Percentiles rank a stretch among this genome's conserved stretches.
Conservation (phyloP, 2,329 filamentous ascomycete species). For the Neofusicoccum parvum region DNA sequence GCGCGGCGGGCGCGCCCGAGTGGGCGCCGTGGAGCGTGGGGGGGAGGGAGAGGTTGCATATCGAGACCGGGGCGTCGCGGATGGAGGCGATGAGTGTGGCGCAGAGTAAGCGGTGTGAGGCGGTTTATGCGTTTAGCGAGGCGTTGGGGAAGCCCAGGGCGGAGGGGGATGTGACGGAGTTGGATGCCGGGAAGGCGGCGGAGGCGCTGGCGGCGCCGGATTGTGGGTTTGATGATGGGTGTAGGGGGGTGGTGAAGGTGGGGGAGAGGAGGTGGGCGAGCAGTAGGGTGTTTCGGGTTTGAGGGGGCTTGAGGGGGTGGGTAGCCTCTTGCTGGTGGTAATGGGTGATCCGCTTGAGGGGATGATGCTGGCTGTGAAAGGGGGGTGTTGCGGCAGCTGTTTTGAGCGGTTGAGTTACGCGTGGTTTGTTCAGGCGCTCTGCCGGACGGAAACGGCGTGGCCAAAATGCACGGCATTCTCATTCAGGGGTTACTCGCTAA, state of each 20-base stretch:
- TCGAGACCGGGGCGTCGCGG: conserved; percentile 41
- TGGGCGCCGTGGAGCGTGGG: conserved; percentile 52
- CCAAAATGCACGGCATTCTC: too few relatives aligned
- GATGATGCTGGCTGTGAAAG: too few relatives aligned
- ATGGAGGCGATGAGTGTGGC: conserved; percentile 42
- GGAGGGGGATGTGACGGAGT: neutral
- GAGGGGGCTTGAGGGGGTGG: too few relatives aligned
- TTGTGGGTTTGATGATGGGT: conserved; percentile 1
- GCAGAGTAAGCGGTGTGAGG: neutral
- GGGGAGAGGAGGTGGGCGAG: too few relatives aligned
- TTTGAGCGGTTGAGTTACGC: too few relatives aligned
- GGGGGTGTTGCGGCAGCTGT: too few relatives aligned
- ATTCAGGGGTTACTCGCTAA: too few relatives aligned
- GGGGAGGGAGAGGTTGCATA: conserved; percentile 34
- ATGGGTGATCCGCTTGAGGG: too few relatives aligned
- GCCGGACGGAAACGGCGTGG: too few relatives aligned
- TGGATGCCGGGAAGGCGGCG: conserved; percentile 3
- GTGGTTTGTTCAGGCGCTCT: too few relatives aligned
- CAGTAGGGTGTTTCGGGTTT: too few relatives aligned
- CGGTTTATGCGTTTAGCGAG: neutral
- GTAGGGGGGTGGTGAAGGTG: neutral
- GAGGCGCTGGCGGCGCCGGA: conserved; percentile 4
- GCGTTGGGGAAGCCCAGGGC: neutral
- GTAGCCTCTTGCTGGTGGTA: too few relatives aligned
- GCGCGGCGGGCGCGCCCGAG: conserved; percentile 48